phyloP scores from a whole-genome alignment of 2,329 filamentous ascomycete species.

The Aspergillus phoenicis region DNA sequence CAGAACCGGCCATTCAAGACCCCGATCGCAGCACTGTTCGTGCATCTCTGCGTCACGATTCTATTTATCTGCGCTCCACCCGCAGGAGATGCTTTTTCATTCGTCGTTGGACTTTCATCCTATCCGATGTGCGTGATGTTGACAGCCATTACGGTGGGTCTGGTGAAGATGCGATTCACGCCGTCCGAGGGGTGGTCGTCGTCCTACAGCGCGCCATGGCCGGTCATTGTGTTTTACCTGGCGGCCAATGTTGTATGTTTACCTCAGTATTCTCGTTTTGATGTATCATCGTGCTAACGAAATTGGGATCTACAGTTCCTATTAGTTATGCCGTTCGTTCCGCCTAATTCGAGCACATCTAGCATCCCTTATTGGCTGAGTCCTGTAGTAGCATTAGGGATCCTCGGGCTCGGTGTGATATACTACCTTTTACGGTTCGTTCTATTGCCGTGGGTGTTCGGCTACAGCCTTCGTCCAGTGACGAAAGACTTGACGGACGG shows the following conservation, averaged over 20 bases:
- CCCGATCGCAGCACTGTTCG: constrained; percentile 17
- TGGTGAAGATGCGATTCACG: constrained; percentile 21
- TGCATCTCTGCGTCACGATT: constrained; percentile 24
- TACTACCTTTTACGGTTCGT: constrained; percentile 21
- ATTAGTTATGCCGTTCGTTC: constrained; percentile 25
- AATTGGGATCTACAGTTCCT: constrained; percentile 16
- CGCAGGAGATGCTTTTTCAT: constrained; percentile 27
- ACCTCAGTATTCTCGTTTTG: background rate
- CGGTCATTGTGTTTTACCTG: constrained; percentile 21
- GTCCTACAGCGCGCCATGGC: constrained; percentile 21
- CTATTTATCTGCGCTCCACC: constrained; percentile 29
- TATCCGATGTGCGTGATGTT: constrained; percentile 24
- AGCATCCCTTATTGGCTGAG: constrained; percentile 24
- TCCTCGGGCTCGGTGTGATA: constrained; percentile 19
- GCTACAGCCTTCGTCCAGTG: constrained; percentile 16
- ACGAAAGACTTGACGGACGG: constrained; percentile 20
- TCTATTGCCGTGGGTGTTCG: constrained; percentile 19
- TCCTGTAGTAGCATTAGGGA: constrained; percentile 22
- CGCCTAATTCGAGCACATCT: constrained; percentile 17
- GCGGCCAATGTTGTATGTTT: constrained; percentile 20
- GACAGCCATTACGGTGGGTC: constrained; percentile 20
- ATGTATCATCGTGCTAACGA: background rate
- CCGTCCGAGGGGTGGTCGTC: constrained; percentile 16
- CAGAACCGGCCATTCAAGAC: constrained; percentile 28
- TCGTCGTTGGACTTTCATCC: constrained; percentile 24